Conservation (phyloP, 176 grass and related monocot species). For the Cenchrus purpureus region DNA sequence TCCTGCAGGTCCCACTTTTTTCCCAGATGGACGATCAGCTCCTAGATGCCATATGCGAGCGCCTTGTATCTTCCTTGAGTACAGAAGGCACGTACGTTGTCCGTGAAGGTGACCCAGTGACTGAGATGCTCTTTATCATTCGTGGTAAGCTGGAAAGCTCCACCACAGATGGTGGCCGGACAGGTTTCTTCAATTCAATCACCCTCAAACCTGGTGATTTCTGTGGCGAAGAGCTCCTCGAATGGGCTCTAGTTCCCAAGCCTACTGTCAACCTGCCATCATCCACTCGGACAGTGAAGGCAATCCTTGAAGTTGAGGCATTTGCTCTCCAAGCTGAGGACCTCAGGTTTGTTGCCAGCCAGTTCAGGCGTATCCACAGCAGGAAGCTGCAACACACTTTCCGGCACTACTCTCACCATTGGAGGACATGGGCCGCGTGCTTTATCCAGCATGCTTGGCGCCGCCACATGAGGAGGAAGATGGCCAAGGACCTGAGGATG, state of each 20-base stretch:
- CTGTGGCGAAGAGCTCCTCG: constrained; percentile 87
- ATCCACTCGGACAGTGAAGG: constrained; percentile 75
- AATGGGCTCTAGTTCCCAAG: constrained; percentile 85
- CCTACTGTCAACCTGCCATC: constrained; percentile 76
- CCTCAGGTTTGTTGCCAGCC: constrained; percentile 90
- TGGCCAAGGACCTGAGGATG: constrained; percentile 72
- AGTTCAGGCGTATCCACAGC: constrained; percentile 95
- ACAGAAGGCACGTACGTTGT: constrained; percentile 89
- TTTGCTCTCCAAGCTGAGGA: constrained; percentile 84
- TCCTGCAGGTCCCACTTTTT: constrained; percentile 82
- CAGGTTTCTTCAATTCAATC: constrained; percentile 94
- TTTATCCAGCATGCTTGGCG: constrained; percentile 91
- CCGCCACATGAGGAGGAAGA: constrained; percentile 68
- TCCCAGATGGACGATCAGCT: constrained; percentile 90
- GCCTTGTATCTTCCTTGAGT: constrained; percentile 86
- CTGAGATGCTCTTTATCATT: constrained; percentile 94
- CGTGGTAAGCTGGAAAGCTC: constrained; percentile 93
- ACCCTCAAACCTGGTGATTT: constrained; percentile 75
- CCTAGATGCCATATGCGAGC: constrained; percentile 87
- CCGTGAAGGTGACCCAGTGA: constrained; percentile 94
- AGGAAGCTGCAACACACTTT: constrained; percentile 91
- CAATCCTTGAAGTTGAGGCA: constrained; percentile 85
- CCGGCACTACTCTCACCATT: constrained; percentile 87
- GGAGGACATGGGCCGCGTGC: constrained; percentile 81
- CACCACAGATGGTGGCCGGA: constrained; percentile 92